Base-by-base conservation (phyloP, 257 asterid genomes). In the Solanum bukasovii region DNA sequence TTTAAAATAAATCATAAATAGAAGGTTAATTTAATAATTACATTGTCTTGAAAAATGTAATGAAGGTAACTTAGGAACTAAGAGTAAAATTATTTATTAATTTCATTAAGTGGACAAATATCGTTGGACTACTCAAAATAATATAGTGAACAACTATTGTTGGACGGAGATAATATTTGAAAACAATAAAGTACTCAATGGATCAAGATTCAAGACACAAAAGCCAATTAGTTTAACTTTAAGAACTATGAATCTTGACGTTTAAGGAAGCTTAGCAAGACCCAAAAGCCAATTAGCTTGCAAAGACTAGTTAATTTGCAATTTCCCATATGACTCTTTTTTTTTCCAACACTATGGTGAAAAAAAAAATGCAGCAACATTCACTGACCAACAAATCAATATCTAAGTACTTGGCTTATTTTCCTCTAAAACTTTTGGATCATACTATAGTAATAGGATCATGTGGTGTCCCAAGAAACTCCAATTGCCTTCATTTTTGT, bases 391-490 rank as follows among this genome's bases (percentile, higher is more conserved):
- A 52, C 35, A 79, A 87, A 68, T 68, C 44, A 52, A 52, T 52
- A 46, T 18, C 78, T 2, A 72, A 72, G 79, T 73, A 20, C 67
- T 59, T 59, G 23, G 44, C 75, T 56, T 18, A 18, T 56, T 78
- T 78, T 14, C 84, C 14, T 78, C 84, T 42, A 5, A 3, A 77
- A 25, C 12, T 12, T 68, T 21, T 70, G 40, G 70, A 44, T 40
- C 23, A n/a, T 35, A 65, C 52, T 12, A 16, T 38, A 49, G 29
- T 33, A 12, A 68, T 14, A 84, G 82, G 18, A 92, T 34, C 35
- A 33, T 92, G 94, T 90, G 68, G 92, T 75, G 4, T 82, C 89
- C 37, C 34, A 89, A 84, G 49, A 93, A 89, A 79, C 85, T 82
- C 83, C 91, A 91, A 46, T 82, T 18, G n/a, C 83, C 49, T 23